Conservation (phyloP, 2,329 filamentous ascomycete species). For the Trichoderma arundinaceum region DNA sequence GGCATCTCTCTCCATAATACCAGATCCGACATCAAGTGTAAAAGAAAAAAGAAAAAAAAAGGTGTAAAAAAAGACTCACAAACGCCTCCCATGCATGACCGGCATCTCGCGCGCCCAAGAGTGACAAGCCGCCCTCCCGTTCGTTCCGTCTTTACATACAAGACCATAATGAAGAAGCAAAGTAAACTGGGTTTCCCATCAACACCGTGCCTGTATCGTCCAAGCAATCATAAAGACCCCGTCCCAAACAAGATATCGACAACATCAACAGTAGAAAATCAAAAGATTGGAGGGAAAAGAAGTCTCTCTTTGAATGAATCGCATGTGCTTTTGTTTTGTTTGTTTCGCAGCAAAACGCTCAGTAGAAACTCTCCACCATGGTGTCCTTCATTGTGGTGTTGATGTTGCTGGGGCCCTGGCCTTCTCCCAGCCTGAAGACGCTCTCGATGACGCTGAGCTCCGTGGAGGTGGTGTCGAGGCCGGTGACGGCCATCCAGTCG, state of each 20-base stretch:
- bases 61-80: constrained; percentile 28
- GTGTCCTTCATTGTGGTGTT: constrained; percentile 91
- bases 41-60: constrained; percentile 31
- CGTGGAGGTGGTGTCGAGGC: constrained; percentile 93
- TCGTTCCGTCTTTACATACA: constrained; percentile 12
- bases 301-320: too few relatives aligned
- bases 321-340: constrained; percentile 19
- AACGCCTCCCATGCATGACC: constrained; percentile 33
- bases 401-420: constrained; percentile 76
- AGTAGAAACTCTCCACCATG: constrained; percentile 99
- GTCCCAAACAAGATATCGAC: too few relatives aligned
- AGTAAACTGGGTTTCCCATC: constrained; percentile 24
- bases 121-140: constrained; percentile 11
- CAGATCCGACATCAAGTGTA: constrained; percentile 10
- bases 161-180: constrained; percentile 6
- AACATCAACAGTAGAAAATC: constrained; percentile 8
- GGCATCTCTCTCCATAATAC: neutral
- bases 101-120: constrained; percentile 22
- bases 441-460: constrained; percentile 96
- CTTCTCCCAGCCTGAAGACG: constrained; percentile 93
- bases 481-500: constrained; percentile 95
- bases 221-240: constrained; percentile 26
- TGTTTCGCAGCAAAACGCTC: constrained; percentile 36
- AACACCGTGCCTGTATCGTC: constrained; percentile 26
- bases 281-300: neutral